These are phyloP conservation scores for Periconia digitata DNA, from an alignment of 2,329 filamentous ascomycete species.

Conservation along the genomic window DNA sequence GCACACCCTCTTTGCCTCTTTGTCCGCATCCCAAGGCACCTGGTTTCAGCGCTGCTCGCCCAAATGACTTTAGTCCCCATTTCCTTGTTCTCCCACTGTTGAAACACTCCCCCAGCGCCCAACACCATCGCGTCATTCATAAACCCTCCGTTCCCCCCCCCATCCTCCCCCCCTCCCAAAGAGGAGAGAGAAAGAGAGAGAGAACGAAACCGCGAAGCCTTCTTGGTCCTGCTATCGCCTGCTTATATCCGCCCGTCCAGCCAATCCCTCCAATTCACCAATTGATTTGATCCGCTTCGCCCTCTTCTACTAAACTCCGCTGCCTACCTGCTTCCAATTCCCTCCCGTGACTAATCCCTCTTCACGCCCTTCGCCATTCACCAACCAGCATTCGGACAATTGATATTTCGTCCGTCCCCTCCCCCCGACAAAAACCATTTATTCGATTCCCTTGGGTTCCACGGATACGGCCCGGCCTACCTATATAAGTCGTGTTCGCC, in stretches of 20 bases:
- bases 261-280: not conserved
- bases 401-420: slow-evolving; percentile 11
- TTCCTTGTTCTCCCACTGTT: slow-evolving; percentile 29
- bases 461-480: slow-evolving; percentile 21
- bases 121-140: slow-evolving; percentile 1
- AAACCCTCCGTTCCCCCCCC: slow-evolving; percentile 2
- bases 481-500: slow-evolving; percentile 18
- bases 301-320: slow-evolving; percentile 24
- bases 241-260: not conserved
- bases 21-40: slow-evolving; percentile 22
- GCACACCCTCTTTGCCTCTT: slow-evolving; percentile 34
- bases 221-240: not conserved
- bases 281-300: not conserved
- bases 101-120: slow-evolving; percentile 18
- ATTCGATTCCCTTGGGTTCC: slow-evolving; percentile 34
- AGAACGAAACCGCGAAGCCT: too few relatives aligned
- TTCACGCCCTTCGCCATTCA: not conserved
- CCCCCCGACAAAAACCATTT: slow-evolving; percentile 36
- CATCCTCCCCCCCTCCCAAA: slow-evolving; percentile 8
- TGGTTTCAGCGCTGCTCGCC: slow-evolving; percentile 16
- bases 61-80: slow-evolving; percentile 12
- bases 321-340: slow-evolving; percentile 6
- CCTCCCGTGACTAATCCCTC: slow-evolving; percentile 23
- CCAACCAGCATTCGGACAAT: not conserved
- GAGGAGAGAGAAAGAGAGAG: not conserved